Percentiles rank a stretch among this genome's conserved stretches.
Conservation (phyloP, 306 rosid genomes). For the Acacia melanoxylon region DNA sequence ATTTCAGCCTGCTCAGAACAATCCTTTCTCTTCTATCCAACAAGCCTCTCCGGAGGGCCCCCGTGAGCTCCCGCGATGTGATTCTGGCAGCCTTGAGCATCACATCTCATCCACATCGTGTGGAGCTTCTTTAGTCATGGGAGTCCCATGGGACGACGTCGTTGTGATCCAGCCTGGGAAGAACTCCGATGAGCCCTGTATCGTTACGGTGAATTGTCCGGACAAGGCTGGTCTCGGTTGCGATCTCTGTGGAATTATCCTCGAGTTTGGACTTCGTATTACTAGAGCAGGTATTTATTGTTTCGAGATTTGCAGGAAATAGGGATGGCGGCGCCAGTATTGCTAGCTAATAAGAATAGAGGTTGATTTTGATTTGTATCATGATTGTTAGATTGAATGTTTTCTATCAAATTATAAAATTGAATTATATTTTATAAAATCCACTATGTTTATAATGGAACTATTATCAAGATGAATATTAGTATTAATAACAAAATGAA, state of each 20-base stretch:
- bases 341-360: neutral
- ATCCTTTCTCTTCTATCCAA: neutral
- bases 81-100: neutral
- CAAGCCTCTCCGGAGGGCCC: neutral
- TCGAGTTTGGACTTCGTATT: constrained; percentile 72
- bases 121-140: constrained; percentile 47
- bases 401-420: too few species aligned
- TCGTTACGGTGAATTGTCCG: constrained; percentile 80
- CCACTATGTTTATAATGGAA: neutral
- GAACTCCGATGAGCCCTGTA: constrained; percentile 41
- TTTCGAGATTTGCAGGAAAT: neutral
- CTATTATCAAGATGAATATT: neutral
- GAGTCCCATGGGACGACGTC: constrained; percentile 64
- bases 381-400: too few species aligned
- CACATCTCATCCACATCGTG: neutral
- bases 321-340: neutral
- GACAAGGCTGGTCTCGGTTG: constrained; percentile 86
- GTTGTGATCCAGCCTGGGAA: constrained; percentile 57
- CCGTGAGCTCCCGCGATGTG: neutral
- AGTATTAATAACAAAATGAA: too few species aligned
- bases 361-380: too few species aligned
- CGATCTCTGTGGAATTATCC: constrained; percentile 68
- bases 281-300: constrained; percentile 57
- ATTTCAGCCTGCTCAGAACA: neutral
- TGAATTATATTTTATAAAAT: too few species aligned